phyloP scores from a whole-genome alignment of 2,329 filamentous ascomycete species.

The Sporothrix euskadiensis region DNA sequence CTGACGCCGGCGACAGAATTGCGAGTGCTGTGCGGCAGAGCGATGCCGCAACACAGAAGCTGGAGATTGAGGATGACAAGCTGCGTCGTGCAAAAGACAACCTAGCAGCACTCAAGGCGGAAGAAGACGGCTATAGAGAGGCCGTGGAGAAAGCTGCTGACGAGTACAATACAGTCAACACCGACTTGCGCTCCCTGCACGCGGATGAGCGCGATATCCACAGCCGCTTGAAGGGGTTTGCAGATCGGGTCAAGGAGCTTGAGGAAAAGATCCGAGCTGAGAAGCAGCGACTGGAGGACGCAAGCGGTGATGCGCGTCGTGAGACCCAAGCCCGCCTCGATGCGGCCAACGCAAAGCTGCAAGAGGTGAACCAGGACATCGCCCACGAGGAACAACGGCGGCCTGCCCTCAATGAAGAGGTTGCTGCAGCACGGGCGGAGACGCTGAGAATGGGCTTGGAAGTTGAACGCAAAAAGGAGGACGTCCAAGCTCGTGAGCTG shows the following conservation, averaged over 20 bases:
- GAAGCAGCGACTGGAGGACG: constrained; percentile 61
- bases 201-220: constrained; percentile 67
- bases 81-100: constrained; percentile 43
- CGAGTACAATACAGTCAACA: constrained; percentile 45
- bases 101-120: constrained; percentile 48
- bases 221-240: constrained; percentile 55
- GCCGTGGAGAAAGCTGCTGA: constrained; percentile 51
- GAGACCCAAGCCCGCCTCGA: constrained; percentile 59
- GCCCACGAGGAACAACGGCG: constrained; percentile 37
- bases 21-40: constrained; percentile 41
- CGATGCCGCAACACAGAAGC: constrained; percentile 51
- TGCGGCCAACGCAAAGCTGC: constrained; percentile 54
- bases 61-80: constrained; percentile 50
- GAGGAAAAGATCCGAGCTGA: constrained; percentile 56
- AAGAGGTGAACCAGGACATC: constrained; percentile 45
- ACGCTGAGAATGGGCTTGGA: constrained; percentile 39
- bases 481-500: constrained; percentile 55
- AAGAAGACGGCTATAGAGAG: constrained; percentile 51
- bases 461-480: constrained; percentile 51
- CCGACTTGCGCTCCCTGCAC: constrained; percentile 45
- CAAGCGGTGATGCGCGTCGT: constrained; percentile 65
- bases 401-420: constrained; percentile 40
- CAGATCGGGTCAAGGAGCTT: constrained; percentile 48
- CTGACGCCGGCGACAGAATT: constrained; percentile 47
- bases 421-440: constrained; percentile 39